Percentiles rank a stretch among this genome's conserved stretches.
Conservation (phyloP, 2,329 filamentous ascomycete genomes). For the Lasiodiplodia hormozganensis region DNA sequence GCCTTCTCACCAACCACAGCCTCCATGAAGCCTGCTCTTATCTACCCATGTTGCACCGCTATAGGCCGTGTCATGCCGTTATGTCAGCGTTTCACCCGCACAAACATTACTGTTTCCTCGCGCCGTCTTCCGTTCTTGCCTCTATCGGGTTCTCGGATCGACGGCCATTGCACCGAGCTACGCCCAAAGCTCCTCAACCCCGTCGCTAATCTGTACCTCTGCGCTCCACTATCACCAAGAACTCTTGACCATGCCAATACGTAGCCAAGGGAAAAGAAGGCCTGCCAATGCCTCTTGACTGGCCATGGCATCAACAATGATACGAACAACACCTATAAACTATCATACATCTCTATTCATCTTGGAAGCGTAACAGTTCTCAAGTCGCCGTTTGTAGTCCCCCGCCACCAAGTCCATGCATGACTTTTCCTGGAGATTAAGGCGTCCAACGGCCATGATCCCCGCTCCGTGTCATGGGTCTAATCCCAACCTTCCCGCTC, state of each 20-base stretch:
- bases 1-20: background rate
- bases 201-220: background rate
- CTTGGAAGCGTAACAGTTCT: background rate
- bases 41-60: background rate
- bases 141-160: background rate
- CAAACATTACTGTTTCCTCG: background rate
- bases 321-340: background rate
- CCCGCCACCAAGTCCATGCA: slow-evolving; percentile 11
- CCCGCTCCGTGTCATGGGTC: slow-evolving; percentile 6
- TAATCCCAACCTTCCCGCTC: slow-evolving; percentile 5
- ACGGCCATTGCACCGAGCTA: background rate
- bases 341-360: background rate
- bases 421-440: slow-evolving; percentile 18
- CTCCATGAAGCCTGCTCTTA: slow-evolving; percentile 2
- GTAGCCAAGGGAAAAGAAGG: slow-evolving; percentile 14
- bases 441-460: background rate
- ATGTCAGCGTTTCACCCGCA: background rate
- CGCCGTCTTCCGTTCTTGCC: background rate
- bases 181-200: background rate
- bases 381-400: background rate
- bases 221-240: background rate
- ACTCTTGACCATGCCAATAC: slow-evolving; percentile 3
- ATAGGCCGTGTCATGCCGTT: background rate
- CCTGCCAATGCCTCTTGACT: background rate
- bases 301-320: background rate